Evolutionary conservation across 139 green algal genomes (phyloP).

Genomic region (Ettlia oleoabundans): DNA sequence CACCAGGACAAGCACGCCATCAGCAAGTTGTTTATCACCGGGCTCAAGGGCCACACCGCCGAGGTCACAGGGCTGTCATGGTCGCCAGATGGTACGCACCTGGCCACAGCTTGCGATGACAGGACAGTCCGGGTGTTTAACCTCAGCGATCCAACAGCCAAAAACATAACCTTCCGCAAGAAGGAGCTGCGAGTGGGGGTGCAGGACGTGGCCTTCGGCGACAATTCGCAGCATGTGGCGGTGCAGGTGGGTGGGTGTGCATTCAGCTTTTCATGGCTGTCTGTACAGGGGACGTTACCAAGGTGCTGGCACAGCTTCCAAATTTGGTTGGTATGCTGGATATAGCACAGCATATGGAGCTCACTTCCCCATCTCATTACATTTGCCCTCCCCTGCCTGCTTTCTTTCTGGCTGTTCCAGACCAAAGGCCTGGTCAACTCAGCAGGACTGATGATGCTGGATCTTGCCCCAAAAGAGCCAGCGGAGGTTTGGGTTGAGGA

Average conservation of each 20-base stretch:
- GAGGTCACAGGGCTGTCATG: slow-evolving; percentile 37
- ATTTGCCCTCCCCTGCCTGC: neutral
- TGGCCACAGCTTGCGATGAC: slow-evolving; percentile 52
- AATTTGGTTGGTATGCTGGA: no score
- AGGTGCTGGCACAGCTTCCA: no score
- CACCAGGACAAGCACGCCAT: slow-evolving; percentile 6
- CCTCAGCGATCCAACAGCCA: slow-evolving; percentile 12
- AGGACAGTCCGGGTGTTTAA: slow-evolving; percentile 40
- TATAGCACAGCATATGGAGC: no score
- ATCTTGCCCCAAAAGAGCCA: slow-evolving; percentile 14
- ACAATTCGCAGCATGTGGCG: slow-evolving; percentile 19
- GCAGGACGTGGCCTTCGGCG: slow-evolving; percentile 46
- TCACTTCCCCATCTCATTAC: neutral
- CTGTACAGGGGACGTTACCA: no score
- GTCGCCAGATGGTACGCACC: slow-evolving; percentile 30
- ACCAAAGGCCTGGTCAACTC: slow-evolving; percentile 39
- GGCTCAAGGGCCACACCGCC: slow-evolving; percentile 32
- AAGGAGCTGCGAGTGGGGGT: slow-evolving; percentile 30
- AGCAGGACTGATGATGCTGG: slow-evolving; percentile 20
- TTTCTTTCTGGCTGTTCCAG: neutral
- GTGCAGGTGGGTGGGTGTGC: slow-evolving; percentile 19
- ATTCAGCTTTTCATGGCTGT: no score
- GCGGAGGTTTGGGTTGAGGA: slow-evolving; percentile 13
- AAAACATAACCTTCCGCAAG: slow-evolving; percentile 34
- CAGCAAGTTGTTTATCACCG: slow-evolving; percentile 35